phyloP scores from a whole-genome alignment of 768 basidiomycete genomes.

The Mycena amicta region DNA sequence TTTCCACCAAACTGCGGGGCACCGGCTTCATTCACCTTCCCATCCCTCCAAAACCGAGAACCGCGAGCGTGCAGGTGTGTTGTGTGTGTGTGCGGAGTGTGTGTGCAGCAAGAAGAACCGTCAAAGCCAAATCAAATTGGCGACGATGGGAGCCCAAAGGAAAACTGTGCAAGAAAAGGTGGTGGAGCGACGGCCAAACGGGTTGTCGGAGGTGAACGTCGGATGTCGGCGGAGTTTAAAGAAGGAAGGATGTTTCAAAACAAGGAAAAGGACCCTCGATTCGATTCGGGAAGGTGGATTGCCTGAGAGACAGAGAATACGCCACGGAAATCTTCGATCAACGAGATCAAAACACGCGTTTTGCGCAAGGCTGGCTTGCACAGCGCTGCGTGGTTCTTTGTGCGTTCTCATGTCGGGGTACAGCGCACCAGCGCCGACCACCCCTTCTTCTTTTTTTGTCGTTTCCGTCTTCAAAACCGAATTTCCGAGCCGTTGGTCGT shows the following conservation, averaged over 20 bases:
- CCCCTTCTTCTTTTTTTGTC: not conserved
- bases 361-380: constrained; percentile 13
- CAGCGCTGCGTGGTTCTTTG: not conserved
- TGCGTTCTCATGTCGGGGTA: not conserved
- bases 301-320: not conserved
- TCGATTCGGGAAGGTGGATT: constrained; percentile 7
- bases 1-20: not conserved
- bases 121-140: constrained; percentile 1
- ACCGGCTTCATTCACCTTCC: not conserved
- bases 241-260: not conserved
- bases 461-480: not conserved
- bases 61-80: not conserved
- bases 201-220: not conserved
- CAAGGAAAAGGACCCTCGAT: constrained; percentile 16
- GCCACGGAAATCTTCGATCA: constrained; percentile 21
- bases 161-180: not conserved
- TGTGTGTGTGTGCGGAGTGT: not conserved
- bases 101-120: not conserved
- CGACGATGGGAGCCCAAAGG: not conserved
- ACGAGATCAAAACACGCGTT: constrained; percentile 24
- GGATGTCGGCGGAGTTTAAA: not conserved
- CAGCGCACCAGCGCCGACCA: not conserved
- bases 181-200: not conserved
- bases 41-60: not conserved
- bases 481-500: constrained; percentile 2